Percentiles rank a stretch among this genome's conserved stretches.
Conservation (phyloP, 176 grass and related monocot genomes). For the Carex pumila region DNA sequence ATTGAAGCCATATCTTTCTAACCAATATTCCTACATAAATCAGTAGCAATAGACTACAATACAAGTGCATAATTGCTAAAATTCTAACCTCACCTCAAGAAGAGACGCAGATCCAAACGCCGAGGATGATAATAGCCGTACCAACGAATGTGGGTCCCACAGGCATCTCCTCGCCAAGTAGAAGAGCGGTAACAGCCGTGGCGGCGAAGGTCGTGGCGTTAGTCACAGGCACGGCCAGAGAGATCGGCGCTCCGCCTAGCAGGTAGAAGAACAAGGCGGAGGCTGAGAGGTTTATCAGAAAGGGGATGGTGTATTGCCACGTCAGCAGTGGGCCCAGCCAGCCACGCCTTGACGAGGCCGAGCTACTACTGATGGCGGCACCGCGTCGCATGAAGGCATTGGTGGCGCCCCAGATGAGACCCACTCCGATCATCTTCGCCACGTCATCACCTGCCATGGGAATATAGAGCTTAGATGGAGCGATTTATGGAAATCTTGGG, state of each 20-base stretch:
- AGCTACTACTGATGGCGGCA: not conserved
- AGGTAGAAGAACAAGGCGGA: slow-evolving; percentile 81
- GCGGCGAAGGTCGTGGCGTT: slow-evolving; percentile 83
- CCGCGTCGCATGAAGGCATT: slow-evolving; percentile 70
- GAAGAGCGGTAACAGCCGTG: slow-evolving; percentile 45
- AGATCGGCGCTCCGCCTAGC: slow-evolving; percentile 64
- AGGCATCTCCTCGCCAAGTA: slow-evolving; percentile 57
- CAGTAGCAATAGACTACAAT: not conserved
- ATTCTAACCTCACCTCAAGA: slow-evolving; percentile 28
- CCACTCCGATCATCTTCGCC: slow-evolving; percentile 66
- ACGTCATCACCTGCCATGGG: slow-evolving; percentile 28
- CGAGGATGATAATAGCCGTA: slow-evolving; percentile 58
- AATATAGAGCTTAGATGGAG: not conserved
- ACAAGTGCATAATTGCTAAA: not conserved
- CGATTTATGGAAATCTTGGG: not conserved
- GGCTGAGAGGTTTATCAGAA: slow-evolving; percentile 61
- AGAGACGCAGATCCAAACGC: slow-evolving; percentile 74
- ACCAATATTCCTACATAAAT: not conserved
- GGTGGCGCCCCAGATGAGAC: slow-evolving; percentile 71
- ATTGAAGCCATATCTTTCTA: not conserved
- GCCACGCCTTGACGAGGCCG: not conserved
- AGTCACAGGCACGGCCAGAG: slow-evolving; percentile 79
- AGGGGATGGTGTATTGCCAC: slow-evolving; percentile 71
- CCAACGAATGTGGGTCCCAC: slow-evolving; percentile 33
- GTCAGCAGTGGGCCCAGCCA: slow-evolving; percentile 62